Evolutionary conservation across 2,329 filamentous ascomycete genomes (phyloP), one percentile per base, ranked within the genome.

Genomic region (Calonectria pseudoturangicola): DNA sequence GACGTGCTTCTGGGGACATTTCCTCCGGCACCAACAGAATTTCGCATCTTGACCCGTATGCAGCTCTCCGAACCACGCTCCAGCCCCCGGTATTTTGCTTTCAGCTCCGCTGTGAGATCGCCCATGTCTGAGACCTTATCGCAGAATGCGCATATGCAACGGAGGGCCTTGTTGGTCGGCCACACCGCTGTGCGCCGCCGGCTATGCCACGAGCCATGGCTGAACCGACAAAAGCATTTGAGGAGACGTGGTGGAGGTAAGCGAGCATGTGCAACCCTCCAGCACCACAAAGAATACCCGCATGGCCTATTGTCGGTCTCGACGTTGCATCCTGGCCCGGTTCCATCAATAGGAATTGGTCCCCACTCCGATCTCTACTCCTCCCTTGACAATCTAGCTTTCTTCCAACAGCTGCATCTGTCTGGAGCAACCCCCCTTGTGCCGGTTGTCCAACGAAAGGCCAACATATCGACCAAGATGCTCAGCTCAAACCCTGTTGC

Each of bases 301-400:
- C 27, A 30, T 58, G 70, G n/a, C 41, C 65, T 21, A 48, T 67
- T 64, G 56, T 60, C 45, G 56, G 41, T 10, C 50, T 43, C 41
- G 65, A 56, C 65, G 47, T 66, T 62, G 50, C 56, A 48, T 58
- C 41, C 7, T 65, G 13, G 33, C 41, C 21, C 25, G 60, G 47
- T 41, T 56, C 68, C 68, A 70, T 65, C 68, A 65, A 65, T 70
- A 39, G 47, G 58, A 70, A 36, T 30, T 54, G 5, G 54, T 50
- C 51, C 36, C 62, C 68, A 41, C 68, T 47, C n/a, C 21, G 48
- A 70, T 66, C 50, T 66, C 30, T 47, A 15, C 62, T 18, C 41
- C 27, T 21, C 56, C 25, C 30, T 56, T 21, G 33, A 50, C 41
- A 50, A 50, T 56, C 28, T 39, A 13, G 47, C 48, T 27, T 54